These are phyloP conservation scores for Ogataea degrootiae DNA, from an alignment of 805 yeast species.

Conservation along the genomic window DNA sequence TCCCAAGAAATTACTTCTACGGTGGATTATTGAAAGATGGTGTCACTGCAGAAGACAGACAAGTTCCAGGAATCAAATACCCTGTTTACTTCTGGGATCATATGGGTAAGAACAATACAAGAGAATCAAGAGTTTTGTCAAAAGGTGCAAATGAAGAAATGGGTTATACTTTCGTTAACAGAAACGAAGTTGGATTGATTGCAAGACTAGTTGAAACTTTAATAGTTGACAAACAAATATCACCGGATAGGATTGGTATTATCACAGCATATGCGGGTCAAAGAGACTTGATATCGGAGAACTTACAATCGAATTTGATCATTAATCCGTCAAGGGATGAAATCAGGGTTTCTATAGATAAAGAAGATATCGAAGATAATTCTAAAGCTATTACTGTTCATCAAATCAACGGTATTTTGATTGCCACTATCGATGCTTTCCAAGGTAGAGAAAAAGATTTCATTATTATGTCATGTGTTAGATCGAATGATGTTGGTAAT, in stretches of 20 bases:
- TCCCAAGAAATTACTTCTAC: conserved; percentile 82
- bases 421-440: conserved; percentile 78
- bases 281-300: conserved; percentile 53
- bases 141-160: conserved; percentile 33
- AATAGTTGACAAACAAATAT: conserved; percentile 49
- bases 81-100: conserved; percentile 64
- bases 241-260: conserved; percentile 51
- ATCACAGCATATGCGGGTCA: conserved; percentile 79
- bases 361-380: conserved; percentile 50
- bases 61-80: conserved; percentile 40
- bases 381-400: conserved; percentile 42
- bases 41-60: conserved; percentile 47
- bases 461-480: conserved; percentile 72
- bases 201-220: conserved; percentile 44
- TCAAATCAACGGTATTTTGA: conserved; percentile 38
- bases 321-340: conserved; percentile 51
- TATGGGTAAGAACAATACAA: conserved; percentile 31
- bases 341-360: conserved; percentile 50
- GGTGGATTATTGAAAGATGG: conserved; percentile 67
- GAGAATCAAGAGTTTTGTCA: conserved; percentile 44
- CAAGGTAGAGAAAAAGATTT: conserved; percentile 89
- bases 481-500: conserved; percentile 51
- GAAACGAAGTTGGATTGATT: conserved; percentile 47
- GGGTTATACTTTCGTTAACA: conserved; percentile 58
- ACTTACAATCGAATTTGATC: conserved; percentile 43